Percentiles rank a stretch among this genome's conserved stretches.
Evolutionary conservation across 2,329 filamentous ascomycete species (phyloP).

Genomic region (Leptographium procerum): DNA sequence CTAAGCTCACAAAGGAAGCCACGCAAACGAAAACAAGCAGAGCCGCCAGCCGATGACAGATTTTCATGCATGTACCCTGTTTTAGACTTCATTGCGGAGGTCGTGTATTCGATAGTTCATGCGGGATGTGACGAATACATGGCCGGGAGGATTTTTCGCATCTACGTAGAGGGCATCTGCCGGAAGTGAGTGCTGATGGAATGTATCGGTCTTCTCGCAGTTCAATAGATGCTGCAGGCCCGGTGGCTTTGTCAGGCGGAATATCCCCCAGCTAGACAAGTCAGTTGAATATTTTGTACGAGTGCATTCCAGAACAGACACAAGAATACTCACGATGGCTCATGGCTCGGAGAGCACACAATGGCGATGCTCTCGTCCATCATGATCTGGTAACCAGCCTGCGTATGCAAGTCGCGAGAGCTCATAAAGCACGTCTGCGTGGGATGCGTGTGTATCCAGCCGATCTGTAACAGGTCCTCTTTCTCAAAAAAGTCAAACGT

Average conservation of each 20-base stretch:
- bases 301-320: background rate
- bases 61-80: background rate
- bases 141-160: constrained; percentile 53
- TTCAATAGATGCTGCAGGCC: constrained; percentile 75
- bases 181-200: constrained; percentile 57
- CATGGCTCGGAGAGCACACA: constrained; percentile 78
- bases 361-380: constrained; percentile 93
- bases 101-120: constrained; percentile 51
- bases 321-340: constrained; percentile 51
- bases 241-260: constrained; percentile 85
- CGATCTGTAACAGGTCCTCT: constrained; percentile 74
- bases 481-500: constrained; percentile 83
- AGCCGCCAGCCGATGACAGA: background rate
- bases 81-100: constrained; percentile 22
- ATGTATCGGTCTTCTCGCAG: constrained; percentile 68
- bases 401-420: constrained; percentile 84
- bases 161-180: constrained; percentile 63
- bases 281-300: background rate
- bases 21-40: background rate
- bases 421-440: constrained; percentile 98
- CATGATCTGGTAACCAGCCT: constrained; percentile 91
- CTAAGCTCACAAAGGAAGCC: background rate
- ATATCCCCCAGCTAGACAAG: constrained; percentile 65
- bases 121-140: constrained; percentile 57
- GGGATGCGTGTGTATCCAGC: constrained; percentile 98